Evolutionary conservation across 2,329 filamentous ascomycete genomes (phyloP).

Genomic region (Aspergillus sp.): DNA sequence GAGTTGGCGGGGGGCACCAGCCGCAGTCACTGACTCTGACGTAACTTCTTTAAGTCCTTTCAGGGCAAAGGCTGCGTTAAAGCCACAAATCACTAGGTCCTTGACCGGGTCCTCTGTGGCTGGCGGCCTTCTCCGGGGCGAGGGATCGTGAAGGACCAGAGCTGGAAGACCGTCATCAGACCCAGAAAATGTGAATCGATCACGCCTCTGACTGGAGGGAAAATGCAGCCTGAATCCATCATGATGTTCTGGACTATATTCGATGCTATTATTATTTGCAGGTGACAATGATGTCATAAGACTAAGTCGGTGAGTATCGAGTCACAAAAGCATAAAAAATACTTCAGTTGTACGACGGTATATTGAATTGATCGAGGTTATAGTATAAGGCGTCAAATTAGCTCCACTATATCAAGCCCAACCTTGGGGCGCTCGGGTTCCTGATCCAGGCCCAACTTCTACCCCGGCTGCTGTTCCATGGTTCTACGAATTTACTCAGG

Average conservation of each 20-base stretch:
- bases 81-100: slow-evolving; percentile 1
- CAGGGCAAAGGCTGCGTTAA: not conserved
- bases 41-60: slow-evolving; percentile 2
- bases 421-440: slow-evolving; percentile 9
- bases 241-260: not conserved
- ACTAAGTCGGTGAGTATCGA: not conserved
- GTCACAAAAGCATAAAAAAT: not conserved
- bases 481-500: not conserved
- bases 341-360: not conserved
- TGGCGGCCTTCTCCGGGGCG: not conserved
- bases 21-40: slow-evolving; percentile 9
- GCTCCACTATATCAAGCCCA: slow-evolving; percentile 4
- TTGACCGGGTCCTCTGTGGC: not conserved
- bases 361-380: not conserved
- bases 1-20: slow-evolving; percentile 12
- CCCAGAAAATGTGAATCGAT: not conserved
- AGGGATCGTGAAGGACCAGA: not conserved
- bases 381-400: not conserved
- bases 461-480: slow-evolving; percentile 7
- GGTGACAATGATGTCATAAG: not conserved
- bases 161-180: not conserved
- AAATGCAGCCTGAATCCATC: slow-evolving; percentile 3
- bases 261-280: not conserved
- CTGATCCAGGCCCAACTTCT: slow-evolving; percentile 4
- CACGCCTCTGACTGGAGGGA: not conserved